Base-by-base conservation (phyloP, 805 yeast species). In the Barnettozyma salicaria region DNA sequence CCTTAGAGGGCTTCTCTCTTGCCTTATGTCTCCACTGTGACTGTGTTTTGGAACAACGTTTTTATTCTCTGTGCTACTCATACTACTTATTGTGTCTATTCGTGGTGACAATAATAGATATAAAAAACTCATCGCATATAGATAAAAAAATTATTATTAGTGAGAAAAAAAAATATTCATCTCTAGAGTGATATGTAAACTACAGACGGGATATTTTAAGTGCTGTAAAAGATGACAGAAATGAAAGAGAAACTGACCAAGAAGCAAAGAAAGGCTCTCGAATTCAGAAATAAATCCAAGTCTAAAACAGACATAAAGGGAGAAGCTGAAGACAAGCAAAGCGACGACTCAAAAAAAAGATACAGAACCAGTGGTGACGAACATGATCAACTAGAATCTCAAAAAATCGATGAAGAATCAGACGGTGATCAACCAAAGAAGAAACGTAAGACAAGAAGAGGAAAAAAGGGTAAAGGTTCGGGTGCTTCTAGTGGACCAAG, bases 381-480 rank as follows among this genome's bases (percentile, higher is more conserved):
- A 7, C 20, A 12, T 3, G 30, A 26, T 11, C 30, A 28, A 11
- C 29, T 45, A 17, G 44, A 48, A 34, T 44, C 45, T 32, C 48
- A 32, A 21, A 42, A 46, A 6, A 45, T 47, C 37, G 20, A 32
- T 34, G 19, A 47, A 47, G n/a, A n/a, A n/a, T n/a, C n/a, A n/a
- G n/a, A n/a, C n/a, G 34, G 32, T 18, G 67, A 55, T 32, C 70
- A 61, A 11, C 44, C 44, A 6, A 69, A 67, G 50, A 81, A 80
- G 66, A 81, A 76, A 57, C 65, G 90, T 47, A 80, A 82, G 58
- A 79, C 89, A 3, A 73, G 90, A 63, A 68, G 85, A 59, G 88
- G 89, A 19, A 80, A 81, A 62, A 80, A 80, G 45, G 83, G 83
- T 16, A 77, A 70, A 56, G 80, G 41, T 4, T 2, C 23, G 11